Evolutionary conservation across 257 asterid genomes (phyloP).

Genomic region (Solanum gracilifrons): DNA sequence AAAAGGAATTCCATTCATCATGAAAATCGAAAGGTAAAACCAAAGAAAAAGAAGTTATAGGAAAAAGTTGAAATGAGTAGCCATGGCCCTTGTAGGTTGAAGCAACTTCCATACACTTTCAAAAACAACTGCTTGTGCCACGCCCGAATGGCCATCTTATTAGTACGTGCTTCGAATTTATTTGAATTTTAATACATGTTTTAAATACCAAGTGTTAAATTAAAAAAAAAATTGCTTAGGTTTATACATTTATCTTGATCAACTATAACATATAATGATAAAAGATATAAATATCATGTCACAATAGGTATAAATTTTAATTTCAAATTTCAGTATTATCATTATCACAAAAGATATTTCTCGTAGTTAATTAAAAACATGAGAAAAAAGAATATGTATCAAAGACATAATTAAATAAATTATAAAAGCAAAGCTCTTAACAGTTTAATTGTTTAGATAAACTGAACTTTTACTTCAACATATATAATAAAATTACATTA

Average conservation of each 20-base stretch:
- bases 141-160: not conserved
- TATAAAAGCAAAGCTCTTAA: not conserved
- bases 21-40: not conserved
- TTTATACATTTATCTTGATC: not conserved
- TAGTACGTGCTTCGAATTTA: too few species aligned
- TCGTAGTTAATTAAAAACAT: not conserved
- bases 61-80: not conserved
- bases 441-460: not conserved
- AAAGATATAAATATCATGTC: not conserved
- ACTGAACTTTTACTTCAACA: not conserved
- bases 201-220: too few species aligned
- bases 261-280: not conserved
- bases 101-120: not conserved
- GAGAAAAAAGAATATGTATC: not conserved
- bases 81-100: conserved; percentile 14
- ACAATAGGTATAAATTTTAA: not conserved
- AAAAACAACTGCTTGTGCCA: not conserved
- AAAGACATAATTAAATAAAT: not conserved
- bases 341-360: not conserved
- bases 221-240: not conserved
- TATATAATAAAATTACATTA: not conserved
- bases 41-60: conserved; percentile 7
- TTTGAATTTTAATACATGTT: too few species aligned
- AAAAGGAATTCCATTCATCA: not conserved
- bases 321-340: not conserved